Conservation (phyloP, 305 asterid species). For the Fraxinus velutina region DNA sequence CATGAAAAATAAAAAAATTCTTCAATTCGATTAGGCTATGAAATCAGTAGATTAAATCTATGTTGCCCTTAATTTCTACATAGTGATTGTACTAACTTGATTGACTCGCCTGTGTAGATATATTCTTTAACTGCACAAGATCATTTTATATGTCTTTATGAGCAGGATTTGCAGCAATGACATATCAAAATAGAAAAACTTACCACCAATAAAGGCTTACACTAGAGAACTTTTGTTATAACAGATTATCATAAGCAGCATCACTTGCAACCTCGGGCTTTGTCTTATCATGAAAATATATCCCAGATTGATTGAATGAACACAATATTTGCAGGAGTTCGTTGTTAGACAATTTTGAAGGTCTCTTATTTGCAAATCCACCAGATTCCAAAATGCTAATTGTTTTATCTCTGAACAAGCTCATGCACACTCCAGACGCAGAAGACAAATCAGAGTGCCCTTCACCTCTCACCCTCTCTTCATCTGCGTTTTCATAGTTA, state of each 20-base stretch:
- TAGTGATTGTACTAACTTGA: not conserved
- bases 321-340: constrained; percentile 62
- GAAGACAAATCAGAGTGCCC: constrained; percentile 16
- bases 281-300: constrained; percentile 53
- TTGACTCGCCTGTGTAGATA: not conserved
- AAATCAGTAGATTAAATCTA: not conserved
- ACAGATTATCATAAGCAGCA: constrained; percentile 28
- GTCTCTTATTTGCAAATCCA: constrained; percentile 72
- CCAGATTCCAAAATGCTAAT: constrained; percentile 41
- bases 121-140: not conserved
- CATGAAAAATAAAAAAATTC: not conserved
- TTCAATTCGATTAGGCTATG: not conserved
- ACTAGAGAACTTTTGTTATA: constrained; percentile 14
- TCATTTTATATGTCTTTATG: not conserved
- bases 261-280: constrained; percentile 27
- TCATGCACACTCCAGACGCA: constrained; percentile 23
- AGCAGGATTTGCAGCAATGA: not conserved
- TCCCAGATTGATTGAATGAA: constrained; percentile 66
- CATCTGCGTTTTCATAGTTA: constrained; percentile 25
- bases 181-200: not conserved
- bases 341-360: constrained; percentile 59
- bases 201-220: not conserved
- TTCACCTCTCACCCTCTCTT: constrained; percentile 21
- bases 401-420: constrained; percentile 47
- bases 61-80: not conserved